Evolutionary conservation across 441 rosid species (phyloP), one percentile per base, ranked within the genome.

Genomic region (Capsella rubella): DNA sequence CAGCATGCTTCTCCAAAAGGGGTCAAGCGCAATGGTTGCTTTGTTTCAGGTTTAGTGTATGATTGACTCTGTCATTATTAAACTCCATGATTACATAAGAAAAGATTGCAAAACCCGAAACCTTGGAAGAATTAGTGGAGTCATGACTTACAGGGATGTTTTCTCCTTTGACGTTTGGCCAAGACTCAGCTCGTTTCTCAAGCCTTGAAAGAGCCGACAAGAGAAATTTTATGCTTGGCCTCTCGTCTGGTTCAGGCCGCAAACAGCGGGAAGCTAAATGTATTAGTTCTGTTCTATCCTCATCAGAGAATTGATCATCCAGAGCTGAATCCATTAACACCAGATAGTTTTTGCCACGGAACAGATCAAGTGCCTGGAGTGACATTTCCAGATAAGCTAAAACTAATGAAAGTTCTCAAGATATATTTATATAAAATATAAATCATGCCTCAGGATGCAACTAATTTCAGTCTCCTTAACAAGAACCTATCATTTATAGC

Each of bases 1-100:
- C 82, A 86, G 77, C 96, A 92, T 66, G 97, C 93, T 84, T 95
- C 98, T 43, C 92, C 98, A 2, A 95, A 77, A 69, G 99, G 91
- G 5, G 93, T 85, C 75, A 92, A 79, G 15, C 67, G 69, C 40
- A 84, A 39, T 50, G 80, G 71, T 80, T 86, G 73, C 76, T 81
- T 78, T 46, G 84, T 77, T 55, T 80, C 47, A 61, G 84, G 79
- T 71, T 79, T 58, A 57, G 76, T 76, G 60, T 53, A 32, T 10
- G 99, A 86, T 10, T 88, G 87, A 81, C 83, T 86, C 99, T 92
- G 87, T 74, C 51, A 67, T 66, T 66, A 60, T 66, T 13, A 42
- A 65, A 21, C 35, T 57, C 34, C 58, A 58, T 58, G 56, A 7
- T 39, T 67, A 59, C 67, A 43, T 58, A 29, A 53, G 73, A 52